phyloP scores from a whole-genome alignment of 2,329 filamentous ascomycete genomes.

The Colletotrichum camelliae region DNA sequence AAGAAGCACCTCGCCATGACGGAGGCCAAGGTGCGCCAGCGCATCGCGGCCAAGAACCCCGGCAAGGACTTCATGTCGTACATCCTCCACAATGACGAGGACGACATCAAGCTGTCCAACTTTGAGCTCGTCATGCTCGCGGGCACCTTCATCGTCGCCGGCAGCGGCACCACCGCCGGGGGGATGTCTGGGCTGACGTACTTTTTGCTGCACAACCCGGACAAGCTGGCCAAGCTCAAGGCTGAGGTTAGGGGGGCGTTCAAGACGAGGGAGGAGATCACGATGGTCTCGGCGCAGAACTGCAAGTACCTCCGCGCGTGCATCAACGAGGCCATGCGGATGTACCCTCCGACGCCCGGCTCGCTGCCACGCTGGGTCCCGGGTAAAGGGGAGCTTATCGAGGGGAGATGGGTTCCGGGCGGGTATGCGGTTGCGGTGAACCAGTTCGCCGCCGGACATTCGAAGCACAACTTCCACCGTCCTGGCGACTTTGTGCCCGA shows the following conservation, averaged over 20 bases:
- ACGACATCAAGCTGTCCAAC: background rate
- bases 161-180: background rate
- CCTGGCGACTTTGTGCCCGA: background rate
- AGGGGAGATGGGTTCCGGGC: background rate
- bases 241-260: background rate
- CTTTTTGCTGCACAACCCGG: background rate
- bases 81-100: background rate
- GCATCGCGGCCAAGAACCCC: background rate
- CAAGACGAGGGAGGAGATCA: background rate
- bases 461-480: background rate
- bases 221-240: background rate
- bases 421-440: background rate
- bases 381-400: background rate
- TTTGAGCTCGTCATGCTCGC: background rate
- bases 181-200: background rate
- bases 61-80: slow-evolving; percentile 2
- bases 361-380: background rate
- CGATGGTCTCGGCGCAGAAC: background rate
- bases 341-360: background rate
- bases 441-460: background rate
- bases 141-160: background rate
- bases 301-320: background rate
- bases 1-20: background rate
- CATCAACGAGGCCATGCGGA: background rate
- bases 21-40: background rate